These are phyloP conservation scores for Aphanoascus verrucosus DNA, from an alignment of 2,329 filamentous ascomycete genomes.

Conservation along the genomic window DNA sequence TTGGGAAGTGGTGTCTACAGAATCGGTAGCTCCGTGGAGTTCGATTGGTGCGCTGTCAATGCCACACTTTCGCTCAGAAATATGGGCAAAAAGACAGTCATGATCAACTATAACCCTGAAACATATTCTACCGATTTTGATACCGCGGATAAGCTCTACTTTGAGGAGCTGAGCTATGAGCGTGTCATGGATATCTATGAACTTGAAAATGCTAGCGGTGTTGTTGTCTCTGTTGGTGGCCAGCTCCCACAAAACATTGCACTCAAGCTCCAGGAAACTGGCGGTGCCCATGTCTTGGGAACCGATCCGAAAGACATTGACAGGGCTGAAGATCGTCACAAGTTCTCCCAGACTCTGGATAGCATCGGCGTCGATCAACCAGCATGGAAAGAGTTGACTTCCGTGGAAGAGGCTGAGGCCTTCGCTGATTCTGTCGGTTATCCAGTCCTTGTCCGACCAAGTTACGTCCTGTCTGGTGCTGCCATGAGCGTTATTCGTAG, in stretches of 20 bases:
- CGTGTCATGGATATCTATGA: conserved; percentile 99
- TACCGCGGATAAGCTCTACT: conserved; percentile 82
- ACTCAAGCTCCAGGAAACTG: conserved; percentile 80
- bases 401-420: conserved; percentile 70
- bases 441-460: conserved; percentile 87
- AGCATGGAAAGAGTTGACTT: conserved; percentile 94
- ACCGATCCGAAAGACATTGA: conserved; percentile 92
- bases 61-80: conserved; percentile 70
- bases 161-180: conserved; percentile 93
- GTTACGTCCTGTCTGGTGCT: conserved; percentile 91
- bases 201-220: conserved; percentile 70
- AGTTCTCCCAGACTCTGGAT: conserved; percentile 95
- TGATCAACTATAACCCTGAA: conserved; percentile 91
- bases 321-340: conserved; percentile 94
- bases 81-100: conserved; percentile 92
- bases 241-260: conserved; percentile 97
- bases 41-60: conserved; percentile 96
- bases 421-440: conserved; percentile 82
- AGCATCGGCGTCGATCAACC: conserved; percentile 95
- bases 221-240: conserved; percentile 91
- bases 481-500: conserved; percentile 96
- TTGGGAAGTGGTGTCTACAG: conserved; percentile 93
- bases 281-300: conserved; percentile 80
- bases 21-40: conserved; percentile 95
- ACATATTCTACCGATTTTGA: conserved; percentile 80